These are phyloP conservation scores for Erysiphe pulchra DNA, from an alignment of 2,329 filamentous ascomycete genomes.

Conservation along the genomic window DNA sequence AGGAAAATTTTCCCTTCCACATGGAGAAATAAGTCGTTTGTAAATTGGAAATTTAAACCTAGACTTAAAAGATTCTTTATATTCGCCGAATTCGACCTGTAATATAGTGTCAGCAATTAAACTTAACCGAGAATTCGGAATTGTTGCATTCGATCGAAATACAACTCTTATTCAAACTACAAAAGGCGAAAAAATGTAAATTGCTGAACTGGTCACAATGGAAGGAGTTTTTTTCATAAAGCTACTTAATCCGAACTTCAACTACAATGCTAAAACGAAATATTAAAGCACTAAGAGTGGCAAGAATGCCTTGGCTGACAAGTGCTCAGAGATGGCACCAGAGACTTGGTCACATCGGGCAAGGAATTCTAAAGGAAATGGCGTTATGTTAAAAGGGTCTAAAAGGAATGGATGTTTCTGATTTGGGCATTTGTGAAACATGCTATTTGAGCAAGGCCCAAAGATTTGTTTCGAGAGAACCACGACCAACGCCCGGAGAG, in stretches of 20 bases:
- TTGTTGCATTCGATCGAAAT: neutral
- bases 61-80: neutral
- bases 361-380: neutral
- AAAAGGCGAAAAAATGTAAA: neutral
- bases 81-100: neutral
- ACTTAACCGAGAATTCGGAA: slow-evolving; percentile 4
- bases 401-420: neutral
- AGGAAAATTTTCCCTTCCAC: neutral
- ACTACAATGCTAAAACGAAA: neutral
- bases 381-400: neutral
- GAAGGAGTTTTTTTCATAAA: neutral
- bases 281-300: neutral
- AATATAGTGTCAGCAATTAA: neutral
- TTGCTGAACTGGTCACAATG: neutral
- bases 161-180: neutral
- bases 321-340: neutral
- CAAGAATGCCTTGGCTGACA: neutral
- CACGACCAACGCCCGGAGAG: neutral
- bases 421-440: neutral
- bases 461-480: neutral
- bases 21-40: neutral
- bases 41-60: neutral
- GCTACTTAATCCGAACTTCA: neutral
- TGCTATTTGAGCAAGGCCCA: neutral
- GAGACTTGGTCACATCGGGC: too few species aligned